A percentile compares a stretch with the other conserved stretches of the same genome.
Evolutionary conservation across 257 asterid species (phyloP).

Genomic region (Paulownia fortunei): DNA sequence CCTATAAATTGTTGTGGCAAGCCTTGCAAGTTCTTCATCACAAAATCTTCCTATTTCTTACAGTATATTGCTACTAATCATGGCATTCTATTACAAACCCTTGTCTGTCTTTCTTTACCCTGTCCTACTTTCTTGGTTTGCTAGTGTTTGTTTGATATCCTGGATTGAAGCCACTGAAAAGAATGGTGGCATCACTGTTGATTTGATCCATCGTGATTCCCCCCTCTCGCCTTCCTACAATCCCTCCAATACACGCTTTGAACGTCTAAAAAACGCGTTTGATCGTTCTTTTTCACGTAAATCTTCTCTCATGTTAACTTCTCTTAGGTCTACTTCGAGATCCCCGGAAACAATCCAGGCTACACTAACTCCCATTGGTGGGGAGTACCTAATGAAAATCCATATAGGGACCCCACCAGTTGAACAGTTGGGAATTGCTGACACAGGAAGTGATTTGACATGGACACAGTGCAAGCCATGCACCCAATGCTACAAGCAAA

Average conservation of each 20-base stretch:
- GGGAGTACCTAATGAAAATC: conserved; percentile 58
- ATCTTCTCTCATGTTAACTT: conserved; percentile 13
- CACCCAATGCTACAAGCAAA: conserved; percentile 49
- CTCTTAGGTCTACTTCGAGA: background rate
- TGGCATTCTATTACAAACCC: conserved; percentile 33
- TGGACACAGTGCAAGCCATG: conserved; percentile 77
- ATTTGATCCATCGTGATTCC: conserved; percentile 55
- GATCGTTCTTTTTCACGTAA: conserved; percentile 51
- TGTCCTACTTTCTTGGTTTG: conserved; percentile 17
- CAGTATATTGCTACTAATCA: background rate
- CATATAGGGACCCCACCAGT: conserved; percentile 62
- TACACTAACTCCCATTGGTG: conserved; percentile 13
- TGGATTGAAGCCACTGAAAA: conserved; percentile 1
- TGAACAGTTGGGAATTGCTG: conserved; percentile 48
- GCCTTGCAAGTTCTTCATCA: background rate
- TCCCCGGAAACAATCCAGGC: conserved; percentile 11
- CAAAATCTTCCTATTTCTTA: background rate
- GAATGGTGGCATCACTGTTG: conserved; percentile 54
- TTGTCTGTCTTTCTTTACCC: background rate
- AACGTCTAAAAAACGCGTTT: conserved; percentile 28
- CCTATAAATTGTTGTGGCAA: conserved; percentile 32
- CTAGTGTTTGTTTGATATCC: background rate
- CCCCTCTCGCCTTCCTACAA: conserved; percentile 45
- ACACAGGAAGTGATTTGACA: conserved; percentile 65
- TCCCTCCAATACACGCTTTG: conserved; percentile 40